phyloP scores from a whole-genome alignment of 345 rosid genomes.

The Gossypium arboreum region DNA sequence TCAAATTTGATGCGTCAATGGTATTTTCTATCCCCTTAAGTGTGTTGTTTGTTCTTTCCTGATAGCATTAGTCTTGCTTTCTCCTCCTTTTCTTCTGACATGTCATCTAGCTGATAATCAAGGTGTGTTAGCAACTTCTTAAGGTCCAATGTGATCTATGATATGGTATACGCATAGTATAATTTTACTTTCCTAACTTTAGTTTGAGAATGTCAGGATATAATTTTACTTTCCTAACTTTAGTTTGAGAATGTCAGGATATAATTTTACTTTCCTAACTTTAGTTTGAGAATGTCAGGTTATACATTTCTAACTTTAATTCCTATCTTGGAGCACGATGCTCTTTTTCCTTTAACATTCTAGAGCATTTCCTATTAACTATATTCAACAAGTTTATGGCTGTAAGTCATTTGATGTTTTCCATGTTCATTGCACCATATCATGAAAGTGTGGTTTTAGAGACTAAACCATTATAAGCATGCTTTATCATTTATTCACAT shows the following conservation, averaged over 20 bases:
- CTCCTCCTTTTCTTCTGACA: background rate
- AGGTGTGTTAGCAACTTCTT: background rate
- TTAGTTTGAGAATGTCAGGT: background rate
- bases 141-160: background rate
- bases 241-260: background rate
- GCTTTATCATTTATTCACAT: background rate
- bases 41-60: background rate
- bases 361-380: slow-evolving; percentile 1
- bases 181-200: slow-evolving; percentile 11
- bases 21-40: slow-evolving; percentile 25
- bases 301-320: background rate
- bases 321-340: background rate
- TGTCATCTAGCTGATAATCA: background rate
- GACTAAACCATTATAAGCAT: background rate
- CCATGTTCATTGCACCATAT: background rate
- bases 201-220: background rate
- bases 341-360: background rate
- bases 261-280: background rate
- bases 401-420: background rate
- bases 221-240: background rate
- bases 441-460: background rate
- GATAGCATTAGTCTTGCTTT: background rate
- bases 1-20: slow-evolving; percentile 33
- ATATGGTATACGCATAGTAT: background rate
- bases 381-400: background rate